Evolutionary conservation across 352 stramenopile genomes (phyloP), one percentile per base, ranked within the genome.

Genomic region (Pythium pyrilobum): DNA sequence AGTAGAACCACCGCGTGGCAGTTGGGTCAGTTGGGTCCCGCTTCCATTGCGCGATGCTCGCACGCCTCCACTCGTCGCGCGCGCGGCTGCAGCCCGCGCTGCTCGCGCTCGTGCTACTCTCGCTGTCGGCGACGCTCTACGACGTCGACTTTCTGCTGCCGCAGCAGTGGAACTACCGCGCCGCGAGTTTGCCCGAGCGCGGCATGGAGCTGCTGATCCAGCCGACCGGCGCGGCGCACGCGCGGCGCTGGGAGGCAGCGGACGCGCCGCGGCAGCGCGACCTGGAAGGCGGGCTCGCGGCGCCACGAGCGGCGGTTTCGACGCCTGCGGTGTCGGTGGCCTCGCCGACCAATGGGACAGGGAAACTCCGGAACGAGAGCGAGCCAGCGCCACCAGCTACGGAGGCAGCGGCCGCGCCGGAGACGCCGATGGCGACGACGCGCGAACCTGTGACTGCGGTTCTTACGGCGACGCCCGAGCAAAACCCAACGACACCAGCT

Each of bases 101-200:
- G 34, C 24, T 45, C 33, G 47, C 21, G 36, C 47, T 54, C 23
- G 21, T 44, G 36, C 47, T 54, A 15, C 16, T 29, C 23, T 54
- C 47, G 34, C 33, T 54, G 13, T 54, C 24, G 24, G 13, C 37
- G 34, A 54, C 47, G 36, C 47, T 54, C 23, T 38, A 45, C 24
- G 36, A 45, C 36, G 28, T 21, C 20, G 47, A 54, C 4, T 37
- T 27, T 15, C 24, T 54, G 24, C 16, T 45, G 23, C 34, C 34
- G 4, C 8, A 18, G 16, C 47, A 20, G 5, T 13, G 16, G 8
- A 5, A 16, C 13, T 4, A 40, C 18, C 43, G 29, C 29, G 43
- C 15, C 29, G 18, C 28, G 18, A 51, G n/a, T n/a, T n/a, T n/a
- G n/a, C n/a, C n/a, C n/a, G n/a, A n/a, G n/a, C n/a, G n/a, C n/a